A percentile compares a stretch with the other conserved stretches of the same genome.
Conservation (phyloP, 2,329 filamentous ascomycete species). For the Septoria linicola region DNA sequence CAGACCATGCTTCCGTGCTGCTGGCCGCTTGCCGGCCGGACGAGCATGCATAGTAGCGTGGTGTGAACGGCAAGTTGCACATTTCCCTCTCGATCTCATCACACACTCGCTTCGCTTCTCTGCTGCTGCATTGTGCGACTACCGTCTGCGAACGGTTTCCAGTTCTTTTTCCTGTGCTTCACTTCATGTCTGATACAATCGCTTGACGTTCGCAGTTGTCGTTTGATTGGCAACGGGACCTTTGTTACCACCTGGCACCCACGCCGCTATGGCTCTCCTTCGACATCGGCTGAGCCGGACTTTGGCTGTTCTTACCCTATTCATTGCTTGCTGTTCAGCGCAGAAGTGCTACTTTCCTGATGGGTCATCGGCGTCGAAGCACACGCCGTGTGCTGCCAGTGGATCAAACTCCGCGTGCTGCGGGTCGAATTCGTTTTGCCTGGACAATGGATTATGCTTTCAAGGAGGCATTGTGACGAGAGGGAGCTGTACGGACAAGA, state of each 20-base stretch:
- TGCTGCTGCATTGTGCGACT: not conserved
- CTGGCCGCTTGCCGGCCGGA: no score
- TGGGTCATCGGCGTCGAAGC: constrained; percentile 25
- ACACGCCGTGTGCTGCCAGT: constrained; percentile 27
- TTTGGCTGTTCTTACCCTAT: constrained; percentile 17
- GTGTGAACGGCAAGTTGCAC: not conserved
- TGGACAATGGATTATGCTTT: constrained; percentile 38
- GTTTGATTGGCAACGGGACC: constrained; percentile 1
- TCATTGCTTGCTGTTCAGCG: constrained; percentile 18
- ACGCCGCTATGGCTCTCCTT: constrained; percentile 15
- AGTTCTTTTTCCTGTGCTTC: constrained; percentile 4
- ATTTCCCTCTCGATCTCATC: not conserved
- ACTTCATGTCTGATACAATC: constrained; percentile 9
- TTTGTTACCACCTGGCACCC: not conserved
- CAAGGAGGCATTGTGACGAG: constrained; percentile 33
- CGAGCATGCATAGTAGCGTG: no score
- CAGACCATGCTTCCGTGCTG: constrained; percentile 1
- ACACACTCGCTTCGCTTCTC: not conserved
- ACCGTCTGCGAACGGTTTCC: not conserved
- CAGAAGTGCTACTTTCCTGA: constrained; percentile 36
- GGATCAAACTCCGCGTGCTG: constrained; percentile 32
- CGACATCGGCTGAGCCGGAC: constrained; percentile 14
- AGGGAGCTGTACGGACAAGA: constrained; percentile 37
- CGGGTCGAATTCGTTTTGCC: constrained; percentile 31
- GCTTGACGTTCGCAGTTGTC: constrained; percentile 6